A percentile compares a stretch with the other conserved stretches of the same genome.
phyloP scores from a whole-genome alignment of 495 filamentous ascomycete genomes.

The Xylaria telfairii region DNA sequence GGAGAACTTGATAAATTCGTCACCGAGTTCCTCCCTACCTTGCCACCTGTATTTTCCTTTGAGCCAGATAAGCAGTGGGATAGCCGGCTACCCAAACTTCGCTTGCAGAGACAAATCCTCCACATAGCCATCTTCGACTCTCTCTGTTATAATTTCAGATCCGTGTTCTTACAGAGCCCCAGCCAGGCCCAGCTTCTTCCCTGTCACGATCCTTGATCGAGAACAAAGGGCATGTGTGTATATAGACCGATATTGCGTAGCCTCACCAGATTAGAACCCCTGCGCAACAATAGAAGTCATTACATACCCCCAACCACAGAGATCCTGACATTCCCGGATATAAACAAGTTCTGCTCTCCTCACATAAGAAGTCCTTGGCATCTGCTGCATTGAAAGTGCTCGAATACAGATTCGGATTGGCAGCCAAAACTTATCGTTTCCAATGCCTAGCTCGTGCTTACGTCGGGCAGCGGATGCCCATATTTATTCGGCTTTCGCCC shows the following conservation, averaged over 20 bases:
- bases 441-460: background rate
- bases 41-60: constrained; percentile 35
- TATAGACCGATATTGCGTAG: too few relatives aligned
- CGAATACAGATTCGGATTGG: constrained; percentile 15
- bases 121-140: constrained; percentile 40
- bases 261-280: too few relatives aligned
- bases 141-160: constrained; percentile 37
- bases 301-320: too few relatives aligned
- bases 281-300: too few relatives aligned
- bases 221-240: too few relatives aligned
- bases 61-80: constrained; percentile 37
- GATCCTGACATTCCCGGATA: constrained; percentile 33
- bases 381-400: constrained; percentile 26
- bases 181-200: constrained; percentile 4
- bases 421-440: background rate
- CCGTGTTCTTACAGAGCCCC: constrained; percentile 26
- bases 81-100: constrained; percentile 28
- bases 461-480: background rate
- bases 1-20: constrained; percentile 35
- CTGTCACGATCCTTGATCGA: too few relatives aligned
- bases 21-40: constrained; percentile 27
- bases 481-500: background rate
- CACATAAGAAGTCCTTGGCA: constrained; percentile 32
- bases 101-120: constrained; percentile 35
- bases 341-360: constrained; percentile 29